phyloP scores from a whole-genome alignment of 73 alveolate genomes.

The Urostyla sp. region DNA sequence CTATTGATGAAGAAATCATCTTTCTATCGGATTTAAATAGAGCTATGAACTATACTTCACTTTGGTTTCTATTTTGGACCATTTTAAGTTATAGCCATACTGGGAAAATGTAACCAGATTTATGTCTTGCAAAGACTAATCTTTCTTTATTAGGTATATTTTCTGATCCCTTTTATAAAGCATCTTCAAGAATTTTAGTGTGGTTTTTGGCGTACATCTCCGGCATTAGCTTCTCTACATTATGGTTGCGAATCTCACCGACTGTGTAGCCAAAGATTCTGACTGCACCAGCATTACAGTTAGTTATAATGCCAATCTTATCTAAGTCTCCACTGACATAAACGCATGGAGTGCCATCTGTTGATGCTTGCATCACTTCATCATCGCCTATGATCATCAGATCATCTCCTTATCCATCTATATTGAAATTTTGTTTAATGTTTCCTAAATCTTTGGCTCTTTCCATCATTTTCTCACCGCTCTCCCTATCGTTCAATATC shows the following conservation, averaged over 20 bases:
- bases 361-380: background rate
- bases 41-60: slow-evolving; percentile 54
- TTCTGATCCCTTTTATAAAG: slow-evolving; percentile 51
- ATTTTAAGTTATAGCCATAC: slow-evolving; percentile 51
- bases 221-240: slow-evolving; percentile 54
- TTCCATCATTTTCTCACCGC: slow-evolving; percentile 80
- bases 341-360: slow-evolving; percentile 62
- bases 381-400: slow-evolving; percentile 25
- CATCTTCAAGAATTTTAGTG: slow-evolving; percentile 44
- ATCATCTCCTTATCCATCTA: slow-evolving; percentile 48
- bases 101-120: slow-evolving; percentile 61
- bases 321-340: slow-evolving; percentile 48
- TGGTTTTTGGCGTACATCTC: slow-evolving; percentile 61
- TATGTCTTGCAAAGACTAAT: slow-evolving; percentile 57
- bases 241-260: slow-evolving; percentile 34
- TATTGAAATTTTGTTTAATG: slow-evolving; percentile 28
- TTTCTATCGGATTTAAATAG: slow-evolving; percentile 52
- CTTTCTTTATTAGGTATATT: slow-evolving; percentile 56
- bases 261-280: slow-evolving; percentile 44
- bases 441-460: slow-evolving; percentile 69
- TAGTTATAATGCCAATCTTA: slow-evolving; percentile 40
- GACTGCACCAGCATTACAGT: slow-evolving; percentile 44
- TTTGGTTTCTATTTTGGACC: slow-evolving; percentile 20
- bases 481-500: slow-evolving; percentile 87
- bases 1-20: slow-evolving; percentile 18